Evolutionary conservation across 805 yeast genomes (phyloP).

Genomic region (Yarrowia bubula): DNA sequence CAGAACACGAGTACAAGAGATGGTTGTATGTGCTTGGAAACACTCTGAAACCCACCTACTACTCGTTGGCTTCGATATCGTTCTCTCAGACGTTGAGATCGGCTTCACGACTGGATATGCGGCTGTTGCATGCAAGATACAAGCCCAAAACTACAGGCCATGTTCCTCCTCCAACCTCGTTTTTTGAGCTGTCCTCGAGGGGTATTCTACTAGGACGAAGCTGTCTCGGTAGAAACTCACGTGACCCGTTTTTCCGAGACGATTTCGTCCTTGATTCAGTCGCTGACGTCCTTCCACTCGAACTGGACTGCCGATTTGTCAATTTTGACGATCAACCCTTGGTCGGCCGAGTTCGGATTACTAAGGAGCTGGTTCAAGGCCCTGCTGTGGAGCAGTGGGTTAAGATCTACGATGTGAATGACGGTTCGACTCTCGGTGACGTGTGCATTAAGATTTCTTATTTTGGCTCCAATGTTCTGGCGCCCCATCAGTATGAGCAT

Average conservation of each 20-base stretch:
- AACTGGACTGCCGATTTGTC: conserved; percentile 13
- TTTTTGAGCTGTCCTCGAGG: conserved; percentile 15
- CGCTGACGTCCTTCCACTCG: neutral
- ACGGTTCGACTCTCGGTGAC: conserved; percentile 52
- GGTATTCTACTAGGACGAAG: neutral
- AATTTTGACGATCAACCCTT: conserved; percentile 18
- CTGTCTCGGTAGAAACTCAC: conserved; percentile 10
- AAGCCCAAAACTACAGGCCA: neutral
- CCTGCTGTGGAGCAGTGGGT: conserved; percentile 23
- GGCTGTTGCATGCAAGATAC: conserved; percentile 8
- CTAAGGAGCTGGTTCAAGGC: conserved; percentile 8
- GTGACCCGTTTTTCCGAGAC: conserved; percentile 21
- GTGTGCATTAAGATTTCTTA: conserved; percentile 35
- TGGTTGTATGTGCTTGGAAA: conserved; percentile 13
- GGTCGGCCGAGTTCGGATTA: neutral
- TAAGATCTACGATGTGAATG: conserved; percentile 32
- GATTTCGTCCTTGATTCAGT: conserved; percentile 13
- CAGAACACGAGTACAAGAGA: conserved; percentile 6
- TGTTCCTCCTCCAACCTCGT: conserved; percentile 12
- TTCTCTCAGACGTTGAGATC: conserved; percentile 5
- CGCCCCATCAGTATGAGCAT: conserved; percentile 57
- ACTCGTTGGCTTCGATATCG: neutral
- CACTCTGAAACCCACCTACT: neutral
- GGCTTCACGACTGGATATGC: neutral
- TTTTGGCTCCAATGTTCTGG: conserved; percentile 41